Conservation (phyloP, 345 rosid genomes). For the Acer campestre region DNA sequence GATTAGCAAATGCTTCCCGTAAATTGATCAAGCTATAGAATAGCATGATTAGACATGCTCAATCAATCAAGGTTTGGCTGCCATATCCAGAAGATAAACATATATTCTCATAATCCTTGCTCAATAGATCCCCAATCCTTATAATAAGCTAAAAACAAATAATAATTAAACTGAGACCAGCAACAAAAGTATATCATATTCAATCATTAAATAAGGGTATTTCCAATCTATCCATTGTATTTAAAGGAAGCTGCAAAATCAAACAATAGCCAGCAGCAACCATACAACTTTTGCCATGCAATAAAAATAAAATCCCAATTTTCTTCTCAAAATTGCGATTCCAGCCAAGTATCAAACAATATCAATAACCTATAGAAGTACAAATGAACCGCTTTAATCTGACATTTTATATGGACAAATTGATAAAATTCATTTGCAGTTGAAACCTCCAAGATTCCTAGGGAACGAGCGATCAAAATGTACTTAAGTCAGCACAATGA, state of each 20-base stretch:
- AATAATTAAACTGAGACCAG: not conserved
- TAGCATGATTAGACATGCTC: too few species aligned
- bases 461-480: not conserved
- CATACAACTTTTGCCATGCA: not conserved
- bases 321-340: conserved; percentile 23
- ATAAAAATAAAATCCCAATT: conserved; percentile 11
- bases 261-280: conserved; percentile 18
- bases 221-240: conserved; percentile 3
- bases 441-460: conserved; percentile 20
- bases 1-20: too few species aligned
- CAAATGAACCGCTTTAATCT: conserved; percentile 8
- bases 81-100: not conserved
- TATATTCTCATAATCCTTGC: not conserved
- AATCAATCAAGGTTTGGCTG: not conserved
- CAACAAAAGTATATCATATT: not conserved
- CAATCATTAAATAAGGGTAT: not conserved
- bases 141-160: not conserved
- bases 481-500: not conserved
- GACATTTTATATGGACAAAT: conserved; percentile 5
- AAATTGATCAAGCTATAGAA: too few species aligned
- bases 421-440: conserved; percentile 11
- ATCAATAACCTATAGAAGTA: conserved; percentile 17
- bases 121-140: too few species aligned
- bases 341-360: conserved; percentile 9
- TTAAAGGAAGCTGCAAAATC: conserved; percentile 8